Evolutionary conservation across 768 basidiomycete species (phyloP).

Genomic region (Psilocybe cubensis): DNA sequence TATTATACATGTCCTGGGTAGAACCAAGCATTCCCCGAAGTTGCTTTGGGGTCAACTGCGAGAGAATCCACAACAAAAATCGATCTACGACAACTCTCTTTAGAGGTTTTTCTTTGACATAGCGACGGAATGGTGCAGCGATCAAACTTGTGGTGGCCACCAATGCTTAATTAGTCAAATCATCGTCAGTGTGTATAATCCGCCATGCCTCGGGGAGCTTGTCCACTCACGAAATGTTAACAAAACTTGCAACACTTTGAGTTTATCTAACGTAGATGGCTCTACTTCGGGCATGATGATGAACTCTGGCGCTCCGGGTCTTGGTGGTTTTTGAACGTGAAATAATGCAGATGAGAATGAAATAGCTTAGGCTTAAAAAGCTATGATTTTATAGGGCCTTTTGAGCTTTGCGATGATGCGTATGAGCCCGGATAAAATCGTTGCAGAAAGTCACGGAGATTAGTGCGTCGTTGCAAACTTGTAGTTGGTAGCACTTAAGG

Average conservation of each 20-base stretch:
- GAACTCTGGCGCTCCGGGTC: neutral
- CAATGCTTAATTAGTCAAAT: neutral
- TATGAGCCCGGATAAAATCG: no score
- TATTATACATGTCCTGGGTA: slow-evolving; percentile 18
- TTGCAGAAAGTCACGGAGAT: no score
- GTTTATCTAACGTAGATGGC: slow-evolving; percentile 9
- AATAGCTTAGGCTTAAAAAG: no score
- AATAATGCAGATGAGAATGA: no score
- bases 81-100: slow-evolving; percentile 15
- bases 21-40: slow-evolving; percentile 15
- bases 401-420: no score
- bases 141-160: slow-evolving; percentile 6
- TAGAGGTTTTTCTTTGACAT: slow-evolving; percentile 15
- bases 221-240: neutral
- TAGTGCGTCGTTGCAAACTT: no score
- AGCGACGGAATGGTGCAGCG: slow-evolving; percentile 9
- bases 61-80: slow-evolving; percentile 5
- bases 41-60: slow-evolving; percentile 13
- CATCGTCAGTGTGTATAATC: neutral
- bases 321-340: no score
- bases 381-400: no score
- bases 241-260: neutral
- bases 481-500: no score
- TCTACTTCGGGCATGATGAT: neutral
- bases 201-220: neutral